These are phyloP conservation scores for Penicillium maclennaniae DNA, from an alignment of 495 filamentous ascomycete species.

Conservation along the genomic window DNA sequence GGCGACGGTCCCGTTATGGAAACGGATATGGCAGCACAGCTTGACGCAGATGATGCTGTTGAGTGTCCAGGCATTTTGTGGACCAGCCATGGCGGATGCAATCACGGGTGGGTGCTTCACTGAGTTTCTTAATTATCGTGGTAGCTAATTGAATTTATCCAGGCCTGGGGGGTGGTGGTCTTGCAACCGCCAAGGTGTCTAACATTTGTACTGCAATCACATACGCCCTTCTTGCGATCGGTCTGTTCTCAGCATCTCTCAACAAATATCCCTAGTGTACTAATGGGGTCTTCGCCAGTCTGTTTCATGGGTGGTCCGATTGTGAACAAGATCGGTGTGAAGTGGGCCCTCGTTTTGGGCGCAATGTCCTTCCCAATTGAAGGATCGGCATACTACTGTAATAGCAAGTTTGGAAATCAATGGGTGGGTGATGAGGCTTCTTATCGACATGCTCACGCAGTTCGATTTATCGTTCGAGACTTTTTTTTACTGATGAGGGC, in stretches of 20 bases:
- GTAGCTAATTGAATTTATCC: slow-evolving; percentile 4
- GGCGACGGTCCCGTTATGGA: slow-evolving; percentile 23
- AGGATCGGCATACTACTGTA: slow-evolving; percentile 31
- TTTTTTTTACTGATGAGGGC: neutral
- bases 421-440: slow-evolving; percentile 9
- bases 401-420: slow-evolving; percentile 32
- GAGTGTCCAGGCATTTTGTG: slow-evolving; percentile 16
- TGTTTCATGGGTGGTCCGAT: slow-evolving; percentile 29
- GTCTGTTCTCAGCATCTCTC: slow-evolving; percentile 8
- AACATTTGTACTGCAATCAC: slow-evolving; percentile 27
- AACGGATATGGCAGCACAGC: slow-evolving; percentile 29
- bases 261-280: neutral
- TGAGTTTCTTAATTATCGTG: neutral
- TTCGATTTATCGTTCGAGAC: neutral
- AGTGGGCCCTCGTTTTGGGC: slow-evolving; percentile 30
- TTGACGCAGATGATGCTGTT: slow-evolving; percentile 33
- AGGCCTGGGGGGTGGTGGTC: slow-evolving; percentile 33
- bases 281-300: slow-evolving; percentile 3
- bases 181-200: slow-evolving; percentile 25
- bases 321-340: slow-evolving; percentile 32
- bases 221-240: slow-evolving; percentile 25
- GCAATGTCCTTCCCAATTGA: slow-evolving; percentile 31
- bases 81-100: slow-evolving; percentile 22
- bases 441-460: neutral
- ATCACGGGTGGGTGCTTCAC: slow-evolving; percentile 20